Base-by-base conservation (phyloP, 2,329 filamentous ascomycete genomes). In the Apiospora aurea region DNA sequence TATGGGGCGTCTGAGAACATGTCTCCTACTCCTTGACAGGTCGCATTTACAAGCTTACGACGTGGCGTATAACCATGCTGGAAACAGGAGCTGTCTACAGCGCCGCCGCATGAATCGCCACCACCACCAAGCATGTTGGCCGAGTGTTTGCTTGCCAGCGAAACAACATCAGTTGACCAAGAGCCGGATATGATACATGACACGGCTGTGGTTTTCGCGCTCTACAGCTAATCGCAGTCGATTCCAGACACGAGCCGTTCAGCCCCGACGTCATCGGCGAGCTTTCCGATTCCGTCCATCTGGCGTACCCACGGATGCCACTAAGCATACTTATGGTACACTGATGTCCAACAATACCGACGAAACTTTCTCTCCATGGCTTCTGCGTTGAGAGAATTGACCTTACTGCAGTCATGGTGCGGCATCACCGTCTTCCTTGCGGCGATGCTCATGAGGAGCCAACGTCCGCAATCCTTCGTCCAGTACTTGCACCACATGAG, bases 401-500 rank as follows among this genome's bases (percentile, higher is more conserved):
- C 18, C 11, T 38, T 4, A 8, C 3, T 18, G 13, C 10, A 11
- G 7, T 13, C 10, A n/a, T 14, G 10, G 10, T 11, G 21, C 34
- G 10, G 29, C 18, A 41, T 41, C 57, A 10, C 34, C 57, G 10
- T 18, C 34, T n/a, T 64, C 57, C 8, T 64, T 64, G 34, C 34
- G 57, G 16, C 57, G 57, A 24, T 41, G 18, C 34, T 64, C 57
- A 13, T 64, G 57, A n/a, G 57, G 57, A 41, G 21, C 57, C 34
- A 64, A 11, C 21, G 57, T 6, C 18, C 41, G 57, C 57, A 64
- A 41, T 41, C 57, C 57, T 3, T 64, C 34, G 34, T 41, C 57
- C 7, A 64, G 18, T 13, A 64, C 57, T 7, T 64, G 57, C 57
- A 64, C 29, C 14, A 61, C 16, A 41, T 74, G 72, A 64, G 70